phyloP scores from a whole-genome alignment of 176 grass and related monocot genomes.

The Oryza australiensis region DNA sequence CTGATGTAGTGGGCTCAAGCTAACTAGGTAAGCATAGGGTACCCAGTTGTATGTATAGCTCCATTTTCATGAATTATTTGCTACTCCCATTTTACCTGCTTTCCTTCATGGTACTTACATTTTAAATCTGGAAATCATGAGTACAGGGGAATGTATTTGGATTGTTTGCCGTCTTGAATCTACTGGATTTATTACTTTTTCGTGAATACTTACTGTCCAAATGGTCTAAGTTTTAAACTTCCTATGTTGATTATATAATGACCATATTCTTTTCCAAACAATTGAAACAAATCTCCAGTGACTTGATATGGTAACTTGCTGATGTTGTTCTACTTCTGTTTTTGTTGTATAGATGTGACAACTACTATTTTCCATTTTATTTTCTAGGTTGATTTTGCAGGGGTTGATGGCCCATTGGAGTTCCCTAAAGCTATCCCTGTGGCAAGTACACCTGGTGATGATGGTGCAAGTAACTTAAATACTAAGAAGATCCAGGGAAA shows the following conservation, averaged over 20 bases:
- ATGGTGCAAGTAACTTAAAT: constrained; percentile 3
- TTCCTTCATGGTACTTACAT: not conserved
- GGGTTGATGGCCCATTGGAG: constrained; percentile 48
- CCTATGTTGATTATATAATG: not conserved
- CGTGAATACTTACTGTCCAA: constrained; percentile 7
- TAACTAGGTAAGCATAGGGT: not conserved
- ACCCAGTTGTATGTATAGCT: not conserved
- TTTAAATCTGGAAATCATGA: not conserved
- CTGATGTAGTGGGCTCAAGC: not conserved
- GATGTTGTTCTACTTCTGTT: not conserved
- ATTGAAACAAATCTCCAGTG: not conserved
- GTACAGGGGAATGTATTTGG: not conserved
- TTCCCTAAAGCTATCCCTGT: constrained; percentile 72
- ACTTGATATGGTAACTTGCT: not conserved
- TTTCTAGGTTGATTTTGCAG: constrained; percentile 50
- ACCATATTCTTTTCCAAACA: not conserved
- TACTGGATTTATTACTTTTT: not conserved
- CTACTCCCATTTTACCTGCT: not conserved
- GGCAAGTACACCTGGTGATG: constrained; percentile 50
- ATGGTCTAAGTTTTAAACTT: not conserved
- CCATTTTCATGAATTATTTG: not conserved
- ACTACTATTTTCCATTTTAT: not conserved
- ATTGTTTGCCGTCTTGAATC: not conserved
- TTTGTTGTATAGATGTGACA: not conserved
- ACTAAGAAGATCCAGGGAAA: constrained; percentile 26